These are phyloP conservation scores for Saccharum spontaneum DNA, from an alignment of 176 grass and related monocot genomes.

Conservation along the genomic window DNA sequence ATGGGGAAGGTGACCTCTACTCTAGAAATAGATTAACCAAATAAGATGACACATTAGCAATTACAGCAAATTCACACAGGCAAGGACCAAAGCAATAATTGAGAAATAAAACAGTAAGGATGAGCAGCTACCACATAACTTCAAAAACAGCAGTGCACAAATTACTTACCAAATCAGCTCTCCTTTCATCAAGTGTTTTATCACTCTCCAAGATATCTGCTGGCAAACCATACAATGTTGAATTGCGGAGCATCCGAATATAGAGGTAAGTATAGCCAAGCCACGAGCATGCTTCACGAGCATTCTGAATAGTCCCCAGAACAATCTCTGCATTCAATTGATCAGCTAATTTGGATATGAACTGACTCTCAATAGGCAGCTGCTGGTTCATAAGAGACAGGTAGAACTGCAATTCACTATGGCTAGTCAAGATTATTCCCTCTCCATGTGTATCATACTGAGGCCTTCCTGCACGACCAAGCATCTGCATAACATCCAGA, in stretches of 20 bases:
- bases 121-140: conserved; percentile 2
- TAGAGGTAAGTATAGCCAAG: conserved; percentile 95
- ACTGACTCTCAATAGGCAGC: conserved; percentile 95
- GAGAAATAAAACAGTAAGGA: conserved; percentile 19
- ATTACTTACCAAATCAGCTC: conserved; percentile 84
- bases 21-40: background rate
- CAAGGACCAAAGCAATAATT: conserved; percentile 3
- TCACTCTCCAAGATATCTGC: conserved; percentile 73
- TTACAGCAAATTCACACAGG: background rate
- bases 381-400: conserved; percentile 98
- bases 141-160: conserved; percentile 5
- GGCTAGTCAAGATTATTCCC: conserved; percentile 89
- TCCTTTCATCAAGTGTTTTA: conserved; percentile 78
- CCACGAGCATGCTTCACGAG: conserved; percentile 87
- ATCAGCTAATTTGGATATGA: conserved; percentile 76
- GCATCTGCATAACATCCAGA: conserved; percentile 98
- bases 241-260: conserved; percentile 84
- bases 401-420: conserved; percentile 91
- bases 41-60: background rate
- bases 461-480: conserved; percentile 91
- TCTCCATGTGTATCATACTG: conserved; percentile 95
- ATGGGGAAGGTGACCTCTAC: background rate
- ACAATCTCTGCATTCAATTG: conserved; percentile 97
- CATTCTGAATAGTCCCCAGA: conserved; percentile 89
- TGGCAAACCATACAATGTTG: conserved; percentile 84